Evolutionary conservation across 2,329 filamentous ascomycete species (phyloP).

Genomic region (Teratosphaeria pseudoeucalypti): DNA sequence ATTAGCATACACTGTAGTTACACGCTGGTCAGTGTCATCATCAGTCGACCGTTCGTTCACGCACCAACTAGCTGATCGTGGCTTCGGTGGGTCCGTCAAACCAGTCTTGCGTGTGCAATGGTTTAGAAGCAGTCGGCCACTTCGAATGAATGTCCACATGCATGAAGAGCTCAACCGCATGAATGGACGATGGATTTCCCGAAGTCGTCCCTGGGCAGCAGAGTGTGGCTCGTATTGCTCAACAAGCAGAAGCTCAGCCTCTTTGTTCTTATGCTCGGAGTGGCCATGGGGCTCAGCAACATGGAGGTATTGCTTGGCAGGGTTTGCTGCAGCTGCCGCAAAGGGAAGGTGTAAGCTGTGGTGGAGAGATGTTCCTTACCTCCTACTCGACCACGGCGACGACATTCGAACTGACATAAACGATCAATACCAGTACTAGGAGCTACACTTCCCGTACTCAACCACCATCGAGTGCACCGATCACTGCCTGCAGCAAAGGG

Average conservation of each 20-base stretch:
- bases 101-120: no score
- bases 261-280: neutral
- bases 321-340: neutral
- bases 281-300: neutral
- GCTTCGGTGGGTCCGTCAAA: no score
- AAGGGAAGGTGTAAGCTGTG: neutral
- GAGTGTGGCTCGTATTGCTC: no score
- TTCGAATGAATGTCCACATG: neutral
- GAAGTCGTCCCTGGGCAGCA: neutral
- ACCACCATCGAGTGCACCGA: neutral
- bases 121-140: no score
- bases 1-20: no score
- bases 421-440: no score
- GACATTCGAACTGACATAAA: neutral
- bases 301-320: neutral
- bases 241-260: neutral
- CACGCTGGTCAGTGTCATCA: no score
- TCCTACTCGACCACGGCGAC: neutral
- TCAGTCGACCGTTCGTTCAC: no score
- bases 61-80: no score
- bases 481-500: neutral
- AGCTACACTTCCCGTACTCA: no score
- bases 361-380: neutral
- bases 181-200: neutral
- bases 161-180: neutral